Base-by-base conservation (phyloP, 495 filamentous ascomycete species). In the Sordaria brevicollis region DNA sequence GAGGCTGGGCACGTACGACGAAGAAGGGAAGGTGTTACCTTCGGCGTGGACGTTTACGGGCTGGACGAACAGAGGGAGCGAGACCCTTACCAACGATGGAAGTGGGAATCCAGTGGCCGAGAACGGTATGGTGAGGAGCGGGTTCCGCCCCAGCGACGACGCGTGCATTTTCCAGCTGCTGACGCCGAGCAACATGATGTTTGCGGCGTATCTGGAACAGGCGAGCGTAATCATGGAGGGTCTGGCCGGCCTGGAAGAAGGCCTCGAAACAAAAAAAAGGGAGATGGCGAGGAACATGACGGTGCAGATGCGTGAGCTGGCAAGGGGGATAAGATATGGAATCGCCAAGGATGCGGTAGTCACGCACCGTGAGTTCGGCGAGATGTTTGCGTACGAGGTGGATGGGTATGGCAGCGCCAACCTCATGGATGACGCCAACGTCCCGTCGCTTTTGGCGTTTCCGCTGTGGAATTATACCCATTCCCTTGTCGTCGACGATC, bases 131-230 rank as follows among this genome's bases (percentile, higher is more conserved):
- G 84, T 90, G 3, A 81, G 89, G 13, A 86, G 85, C 15, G 86
- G 86, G 1, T 90, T 91, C 80, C 81, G 89, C 5, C 89, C 89
- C 0, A 87, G 85, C 35, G 88, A 89, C 72, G 88, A 90, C 75
- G 75, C 83, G 0, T 86, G 86, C 35, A 86, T 87, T 71, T 88
- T 81, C 71, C 85, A 89, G 75, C 80, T 87, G 37, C 79, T 87
- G 49, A 86, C 88, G 36, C 88, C 88, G 0, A 81, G 83, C 67
- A 90, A 90, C 75, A 89, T 89, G 87, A 89, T 90, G 88, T 86
- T 88, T 67, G 83, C 87, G 11, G 75, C 80, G 9, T 89, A 87
- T 70, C 83, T 91, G 38, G 81, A 84, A 65, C 80, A 82, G 11
- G 83, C 84, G 4, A 80, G 84, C 0, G 70, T 75, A 10, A 89